Evolutionary conservation across 129 eudicot genomes (phyloP), one percentile per base, ranked within the genome.

Genomic region (Centella asiatica): DNA sequence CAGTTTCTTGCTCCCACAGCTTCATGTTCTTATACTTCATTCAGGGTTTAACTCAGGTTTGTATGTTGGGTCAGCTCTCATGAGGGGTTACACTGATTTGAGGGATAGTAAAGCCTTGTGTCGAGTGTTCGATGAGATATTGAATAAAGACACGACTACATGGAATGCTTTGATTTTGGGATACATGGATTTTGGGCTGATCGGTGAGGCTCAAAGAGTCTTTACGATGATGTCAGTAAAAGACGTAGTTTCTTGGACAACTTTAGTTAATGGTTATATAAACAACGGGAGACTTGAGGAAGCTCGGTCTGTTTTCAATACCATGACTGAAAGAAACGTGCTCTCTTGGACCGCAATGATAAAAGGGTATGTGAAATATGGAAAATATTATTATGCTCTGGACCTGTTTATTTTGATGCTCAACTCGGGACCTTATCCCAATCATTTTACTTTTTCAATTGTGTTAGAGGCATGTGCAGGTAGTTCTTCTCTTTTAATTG

Each of bases 321-420:
- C 46, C 44, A 76, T 85, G 85, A 69, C 61, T 12, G 69, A 83
- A 42, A 90, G 64, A 74, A 85, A 86, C 46, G 97, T 86, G n/a
- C 77, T 90, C 26, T 72, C 88, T 2, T 85, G 95, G 97, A 85
- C 90, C 20, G 80, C 88, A 14, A 89, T 89, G 97, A 83, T 85
- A 29, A 83, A 74, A 64, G 97, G 97, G 65, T 90, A 76, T 51
- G 85, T 74, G 46, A 79, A 66, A 18, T 20, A 65, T 48, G 80
- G 64, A 6, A 77, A 74, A 56, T 81, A 55, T 70, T 55, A 40
- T 13, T 68, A 80, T 20, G 93, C 93, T 9, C 49, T 86, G 44
- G 62, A 86, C 15, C 56, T 83, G 47, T 86, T 85, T 45, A 18
- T 72, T 10, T 37, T 44, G 64, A 90, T 90, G 95, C 60, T 76